Evolutionary conservation across 352 stramenopile species (phyloP).

Genomic region (Phytophthora litchii): DNA sequence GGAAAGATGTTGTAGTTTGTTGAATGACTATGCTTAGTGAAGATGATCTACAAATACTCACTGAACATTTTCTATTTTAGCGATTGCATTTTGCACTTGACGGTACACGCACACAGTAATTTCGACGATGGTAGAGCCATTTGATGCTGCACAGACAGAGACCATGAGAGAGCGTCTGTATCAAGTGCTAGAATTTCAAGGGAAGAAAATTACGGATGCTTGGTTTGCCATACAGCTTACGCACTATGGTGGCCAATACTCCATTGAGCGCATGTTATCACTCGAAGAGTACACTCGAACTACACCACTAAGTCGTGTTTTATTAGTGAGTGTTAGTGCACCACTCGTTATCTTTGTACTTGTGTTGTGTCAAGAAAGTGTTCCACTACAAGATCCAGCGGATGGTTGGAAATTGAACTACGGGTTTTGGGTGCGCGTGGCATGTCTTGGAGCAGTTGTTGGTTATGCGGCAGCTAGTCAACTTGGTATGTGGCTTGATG

Average conservation of each 20-base stretch:
- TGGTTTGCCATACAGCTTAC: conserved; percentile 15
- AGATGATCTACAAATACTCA: too few relatives aligned
- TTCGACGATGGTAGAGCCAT: too few relatives aligned
- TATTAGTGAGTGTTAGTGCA: conserved; percentile 2
- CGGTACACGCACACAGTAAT: too few relatives aligned
- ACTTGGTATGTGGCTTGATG: conserved; percentile 1
- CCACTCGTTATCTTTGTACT: too few relatives aligned
- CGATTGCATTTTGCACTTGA: too few relatives aligned
- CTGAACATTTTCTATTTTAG: too few relatives aligned
- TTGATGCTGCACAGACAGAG: not conserved
- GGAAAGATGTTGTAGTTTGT: too few relatives aligned
- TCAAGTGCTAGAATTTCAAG: not conserved
- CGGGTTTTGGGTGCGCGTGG: conserved; percentile 16
- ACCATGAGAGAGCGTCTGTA: not conserved
- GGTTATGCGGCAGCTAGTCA: conserved; percentile 4
- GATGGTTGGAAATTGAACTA: conserved; percentile 12
- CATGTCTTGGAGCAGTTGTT: not conserved
- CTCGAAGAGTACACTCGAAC: conserved; percentile 17
- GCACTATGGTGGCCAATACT: conserved; percentile 22
- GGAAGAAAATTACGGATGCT: not conserved
- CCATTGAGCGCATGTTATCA: conserved; percentile 13
- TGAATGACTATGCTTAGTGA: too few relatives aligned
- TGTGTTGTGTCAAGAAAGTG: too few relatives aligned
- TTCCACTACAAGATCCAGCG: too few relatives aligned
- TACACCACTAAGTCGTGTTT: conserved; percentile 1